Conservation (phyloP, 108 stramenopile species). For the Chaetoceros tenuissimus region DNA sequence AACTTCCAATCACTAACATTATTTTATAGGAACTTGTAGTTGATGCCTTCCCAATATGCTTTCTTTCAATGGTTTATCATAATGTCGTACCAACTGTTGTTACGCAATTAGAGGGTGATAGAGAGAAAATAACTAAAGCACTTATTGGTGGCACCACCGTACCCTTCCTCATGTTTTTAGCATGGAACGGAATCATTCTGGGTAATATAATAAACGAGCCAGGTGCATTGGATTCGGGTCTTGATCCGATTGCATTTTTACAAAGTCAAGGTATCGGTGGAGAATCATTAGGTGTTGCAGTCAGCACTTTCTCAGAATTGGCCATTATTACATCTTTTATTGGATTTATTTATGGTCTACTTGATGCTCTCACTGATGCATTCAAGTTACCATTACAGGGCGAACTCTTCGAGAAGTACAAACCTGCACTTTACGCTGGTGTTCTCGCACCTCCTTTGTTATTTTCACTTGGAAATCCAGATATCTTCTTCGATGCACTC, state of each 20-base stretch:
- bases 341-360: conserved; percentile 61
- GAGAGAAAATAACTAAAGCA: conserved; percentile 61
- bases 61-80: conserved; percentile 78
- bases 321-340: conserved; percentile 62
- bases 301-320: conserved; percentile 43
- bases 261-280: conserved; percentile 15
- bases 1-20: neutral
- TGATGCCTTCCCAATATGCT: conserved; percentile 66
- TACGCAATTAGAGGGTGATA: conserved; percentile 68
- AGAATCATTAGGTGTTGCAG: conserved; percentile 19
- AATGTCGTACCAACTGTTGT: conserved; percentile 82
- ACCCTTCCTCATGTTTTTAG: conserved; percentile 74
- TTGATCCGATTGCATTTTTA: conserved; percentile 34
- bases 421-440: conserved; percentile 43
- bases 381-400: conserved; percentile 23
- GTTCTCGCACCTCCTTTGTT: conserved; percentile 44
- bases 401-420: conserved; percentile 41
- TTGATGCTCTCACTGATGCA: conserved; percentile 71
- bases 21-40: conserved; percentile 25
- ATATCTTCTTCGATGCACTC: conserved; percentile 47
- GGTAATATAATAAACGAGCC: conserved; percentile 37
- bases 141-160: conserved; percentile 63
- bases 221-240: conserved; percentile 4
- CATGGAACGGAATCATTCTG: conserved; percentile 77
- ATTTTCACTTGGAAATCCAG: conserved; percentile 30